These are phyloP conservation scores for Microbotryum violaceum DNA, from an alignment of 1,284 basidiomycete genomes.

Conservation along the genomic window DNA sequence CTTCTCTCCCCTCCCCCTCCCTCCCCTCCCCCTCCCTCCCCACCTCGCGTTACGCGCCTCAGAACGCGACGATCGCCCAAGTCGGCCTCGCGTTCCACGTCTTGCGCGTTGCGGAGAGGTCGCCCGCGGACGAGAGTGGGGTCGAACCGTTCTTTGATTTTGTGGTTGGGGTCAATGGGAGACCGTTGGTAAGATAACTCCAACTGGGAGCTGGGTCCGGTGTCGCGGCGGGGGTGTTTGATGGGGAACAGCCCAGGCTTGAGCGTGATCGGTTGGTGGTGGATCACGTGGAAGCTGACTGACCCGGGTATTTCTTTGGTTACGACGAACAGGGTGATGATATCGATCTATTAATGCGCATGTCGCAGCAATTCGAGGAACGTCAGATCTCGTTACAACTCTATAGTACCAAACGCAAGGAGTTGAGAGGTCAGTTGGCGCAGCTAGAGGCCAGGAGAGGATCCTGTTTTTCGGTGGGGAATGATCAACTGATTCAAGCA, in stretches of 20 bases:
- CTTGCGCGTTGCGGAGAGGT: conserved; percentile 31
- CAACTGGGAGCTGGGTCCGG: too few species aligned
- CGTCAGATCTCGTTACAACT: conserved; percentile 66
- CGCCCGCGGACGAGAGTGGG: conserved; percentile 40
- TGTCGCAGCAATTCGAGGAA: conserved; percentile 84
- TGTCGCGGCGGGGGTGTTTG: background rate
- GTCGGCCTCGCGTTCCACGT: conserved; percentile 27
- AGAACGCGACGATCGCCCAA: background rate
- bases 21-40: background rate
- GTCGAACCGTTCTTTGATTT: conserved; percentile 98
- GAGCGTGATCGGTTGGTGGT: background rate
- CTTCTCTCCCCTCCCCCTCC: background rate
- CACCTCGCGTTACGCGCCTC: background rate
- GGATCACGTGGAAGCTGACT: too few species aligned
- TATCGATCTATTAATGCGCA: conserved; percentile 65
- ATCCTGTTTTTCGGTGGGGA: background rate
- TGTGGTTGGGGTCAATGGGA: conserved; percentile 77
- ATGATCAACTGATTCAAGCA: background rate
- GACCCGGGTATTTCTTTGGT: too few species aligned
- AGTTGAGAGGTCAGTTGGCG: conserved; percentile 63
- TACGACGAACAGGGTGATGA: conserved; percentile 36
- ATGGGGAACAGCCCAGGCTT: background rate
- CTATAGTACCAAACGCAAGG: conserved; percentile 82
- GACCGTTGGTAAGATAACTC: conserved; percentile 19
- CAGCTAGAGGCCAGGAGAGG: background rate